Percentiles rank a stretch among this genome's conserved stretches.
Evolutionary conservation across 2,329 filamentous ascomycete species (phyloP).

Genomic region (Capronia americana): DNA sequence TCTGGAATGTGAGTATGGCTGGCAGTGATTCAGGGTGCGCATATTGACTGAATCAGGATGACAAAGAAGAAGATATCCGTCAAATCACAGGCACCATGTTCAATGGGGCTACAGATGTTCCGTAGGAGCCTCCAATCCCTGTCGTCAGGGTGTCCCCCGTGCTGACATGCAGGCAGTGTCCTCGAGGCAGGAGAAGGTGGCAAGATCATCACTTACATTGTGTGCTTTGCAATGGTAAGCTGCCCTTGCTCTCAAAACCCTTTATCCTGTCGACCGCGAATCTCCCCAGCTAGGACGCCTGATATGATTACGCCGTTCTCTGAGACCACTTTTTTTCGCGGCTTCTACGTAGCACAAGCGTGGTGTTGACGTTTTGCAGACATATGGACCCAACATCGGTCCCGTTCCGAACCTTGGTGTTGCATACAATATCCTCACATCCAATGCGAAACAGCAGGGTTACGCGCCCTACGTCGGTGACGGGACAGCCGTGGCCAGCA

Average conservation of each 20-base stretch:
- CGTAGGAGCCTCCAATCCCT: slow-evolving; percentile 10
- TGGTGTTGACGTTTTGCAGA: slow-evolving; percentile 2
- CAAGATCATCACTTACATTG: slow-evolving; percentile 30
- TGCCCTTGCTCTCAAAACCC: neutral
- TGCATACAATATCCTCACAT: slow-evolving; percentile 21
- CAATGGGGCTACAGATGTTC: slow-evolving; percentile 27
- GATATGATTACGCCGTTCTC: neutral
- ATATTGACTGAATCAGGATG: slow-evolving; percentile 21
- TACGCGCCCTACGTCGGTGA: slow-evolving; percentile 31
- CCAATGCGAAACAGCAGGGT: slow-evolving; percentile 18
- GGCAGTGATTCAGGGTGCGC: neutral
- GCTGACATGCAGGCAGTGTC: slow-evolving; percentile 4
- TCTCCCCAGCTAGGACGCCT: neutral
- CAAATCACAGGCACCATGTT: slow-evolving; percentile 28
- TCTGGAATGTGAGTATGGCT: slow-evolving; percentile 30
- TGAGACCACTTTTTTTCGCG: neutral
- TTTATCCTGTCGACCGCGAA: neutral
- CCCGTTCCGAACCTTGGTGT: slow-evolving; percentile 24
- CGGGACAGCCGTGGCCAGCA: slow-evolving; percentile 26
- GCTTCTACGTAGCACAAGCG: neutral
- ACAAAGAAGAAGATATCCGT: slow-evolving; percentile 30
- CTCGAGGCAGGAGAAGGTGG: slow-evolving; percentile 27
- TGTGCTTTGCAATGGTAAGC: slow-evolving; percentile 23
- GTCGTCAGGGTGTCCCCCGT: neutral
- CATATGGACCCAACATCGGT: slow-evolving; percentile 26